Percentiles rank a stretch among this genome's conserved stretches.
Conservation (phyloP, 495 filamentous ascomycete species). For the Jackrogersella minutella region DNA sequence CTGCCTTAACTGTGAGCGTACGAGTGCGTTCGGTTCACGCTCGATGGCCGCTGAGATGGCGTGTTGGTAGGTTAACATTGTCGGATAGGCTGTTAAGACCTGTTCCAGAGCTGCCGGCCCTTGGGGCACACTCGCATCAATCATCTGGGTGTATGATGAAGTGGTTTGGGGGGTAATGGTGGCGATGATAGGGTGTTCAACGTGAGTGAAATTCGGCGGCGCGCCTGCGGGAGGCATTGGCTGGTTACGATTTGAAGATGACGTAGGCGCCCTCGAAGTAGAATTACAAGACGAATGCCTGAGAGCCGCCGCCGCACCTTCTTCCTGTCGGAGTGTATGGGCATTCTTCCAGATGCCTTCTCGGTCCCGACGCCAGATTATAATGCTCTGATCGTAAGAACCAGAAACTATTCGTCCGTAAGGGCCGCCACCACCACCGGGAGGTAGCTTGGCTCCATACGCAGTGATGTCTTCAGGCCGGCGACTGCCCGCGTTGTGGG, state of each 20-base stretch:
- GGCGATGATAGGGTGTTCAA: constrained; percentile 46
- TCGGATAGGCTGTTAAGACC: constrained; percentile 53
- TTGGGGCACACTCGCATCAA: constrained; percentile 53
- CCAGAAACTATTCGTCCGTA: constrained; percentile 93
- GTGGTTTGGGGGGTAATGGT: constrained; percentile 47
- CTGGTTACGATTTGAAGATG: constrained; percentile 21
- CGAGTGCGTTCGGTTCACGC: constrained; percentile 49
- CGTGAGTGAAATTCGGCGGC: constrained; percentile 38
- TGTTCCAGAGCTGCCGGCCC: constrained; percentile 54
- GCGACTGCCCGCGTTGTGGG: constrained; percentile 77
- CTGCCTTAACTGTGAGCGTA: constrained; percentile 53
- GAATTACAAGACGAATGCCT: constrained; percentile 18
- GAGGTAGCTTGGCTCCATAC: constrained; percentile 82
- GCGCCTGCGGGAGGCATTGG: constrained; percentile 22
- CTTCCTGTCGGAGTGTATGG: constrained; percentile 75
- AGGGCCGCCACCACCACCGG: constrained; percentile 83
- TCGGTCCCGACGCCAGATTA: constrained; percentile 88
- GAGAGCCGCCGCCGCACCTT: constrained; percentile 56
- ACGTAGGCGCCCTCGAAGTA: constrained; percentile 15
- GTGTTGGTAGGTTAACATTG: constrained; percentile 51
- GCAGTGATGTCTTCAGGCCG: constrained; percentile 79
- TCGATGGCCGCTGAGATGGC: constrained; percentile 55
- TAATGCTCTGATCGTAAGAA: constrained; percentile 93
- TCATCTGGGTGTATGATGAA: constrained; percentile 48
- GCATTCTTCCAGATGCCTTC: constrained; percentile 82